Percentiles rank a stretch among this genome's conserved stretches.
phyloP scores from a whole-genome alignment of 169 alveolate genomes.

The Plasmodium malariae region DNA sequence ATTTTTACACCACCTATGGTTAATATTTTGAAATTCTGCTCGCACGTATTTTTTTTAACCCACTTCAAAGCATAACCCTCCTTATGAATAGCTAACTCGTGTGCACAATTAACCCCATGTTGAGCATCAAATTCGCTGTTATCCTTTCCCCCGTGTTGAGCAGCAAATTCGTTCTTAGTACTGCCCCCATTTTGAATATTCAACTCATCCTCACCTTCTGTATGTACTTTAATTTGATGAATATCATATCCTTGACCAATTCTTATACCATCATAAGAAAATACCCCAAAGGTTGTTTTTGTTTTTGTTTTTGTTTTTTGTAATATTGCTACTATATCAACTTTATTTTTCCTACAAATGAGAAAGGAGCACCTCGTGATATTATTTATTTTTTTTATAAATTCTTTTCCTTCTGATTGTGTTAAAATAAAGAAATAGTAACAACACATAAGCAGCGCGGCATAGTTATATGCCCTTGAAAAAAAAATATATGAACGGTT shows the following conservation, averaged over 20 bases:
- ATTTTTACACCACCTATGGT: conserved; percentile 84
- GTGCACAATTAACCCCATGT: too few species aligned
- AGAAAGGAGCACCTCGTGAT: not conserved
- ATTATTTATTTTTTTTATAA: conserved; percentile 12
- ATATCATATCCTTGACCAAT: conserved; percentile 87
- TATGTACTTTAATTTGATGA: conserved; percentile 78
- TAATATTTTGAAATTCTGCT: conserved; percentile 76
- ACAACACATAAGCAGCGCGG: not conserved
- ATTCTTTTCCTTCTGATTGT: not conserved
- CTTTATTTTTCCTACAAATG: not conserved
- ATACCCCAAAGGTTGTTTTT: not conserved
- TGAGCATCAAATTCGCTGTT: too few species aligned
- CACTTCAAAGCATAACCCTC: too few species aligned
- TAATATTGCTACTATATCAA: not conserved
- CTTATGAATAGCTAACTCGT: too few species aligned
- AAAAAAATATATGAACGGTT: not conserved
- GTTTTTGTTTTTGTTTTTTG: not conserved
- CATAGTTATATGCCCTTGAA: not conserved
- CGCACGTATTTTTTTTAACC: conserved; percentile 57
- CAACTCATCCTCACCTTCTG: conserved; percentile 49
- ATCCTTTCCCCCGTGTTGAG: too few species aligned
- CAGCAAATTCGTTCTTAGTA: conserved; percentile 58
- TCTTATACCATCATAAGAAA: conserved; percentile 45
- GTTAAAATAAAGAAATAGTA: conserved; percentile 1
- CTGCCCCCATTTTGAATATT: conserved; percentile 69